A percentile compares a stretch with the other conserved stretches of the same genome.
phyloP scores from a whole-genome alignment of 805 yeast species.

The Barnettozyma populi region DNA sequence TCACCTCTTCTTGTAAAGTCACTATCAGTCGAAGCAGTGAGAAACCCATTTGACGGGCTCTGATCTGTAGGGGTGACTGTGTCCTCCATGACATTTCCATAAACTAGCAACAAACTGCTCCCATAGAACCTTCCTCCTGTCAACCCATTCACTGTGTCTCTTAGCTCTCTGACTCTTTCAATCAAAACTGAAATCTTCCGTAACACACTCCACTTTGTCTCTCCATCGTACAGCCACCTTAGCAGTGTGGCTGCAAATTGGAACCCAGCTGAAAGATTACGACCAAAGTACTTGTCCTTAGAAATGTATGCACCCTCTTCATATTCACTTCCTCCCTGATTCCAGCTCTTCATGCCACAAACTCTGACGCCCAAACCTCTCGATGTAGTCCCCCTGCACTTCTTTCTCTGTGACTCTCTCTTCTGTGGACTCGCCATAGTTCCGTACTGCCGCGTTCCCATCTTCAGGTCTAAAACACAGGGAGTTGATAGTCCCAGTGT shows the following conservation, averaged over 20 bases:
- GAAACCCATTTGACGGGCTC: neutral
- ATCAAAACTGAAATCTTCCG: constrained; percentile 65
- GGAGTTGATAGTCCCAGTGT: constrained; percentile 80
- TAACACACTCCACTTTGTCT: constrained; percentile 47
- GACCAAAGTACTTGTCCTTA: constrained; percentile 90
- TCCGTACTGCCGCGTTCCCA: constrained; percentile 99
- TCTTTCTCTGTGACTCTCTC: constrained; percentile 70
- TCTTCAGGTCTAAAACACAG: constrained; percentile 89
- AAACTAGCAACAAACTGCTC: constrained; percentile 80
- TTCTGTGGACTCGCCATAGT: constrained; percentile 78
- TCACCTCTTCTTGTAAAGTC: neutral
- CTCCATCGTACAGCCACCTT: constrained; percentile 78
- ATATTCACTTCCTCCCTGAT: constrained; percentile 26
- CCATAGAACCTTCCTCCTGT: constrained; percentile 88
- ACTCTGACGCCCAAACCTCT: constrained; percentile 81
- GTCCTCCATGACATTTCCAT: constrained; percentile 25
- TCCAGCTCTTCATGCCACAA: constrained; percentile 92
- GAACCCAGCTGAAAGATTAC: constrained; percentile 62
- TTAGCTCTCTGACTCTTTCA: constrained; percentile 52
- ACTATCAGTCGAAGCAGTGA: neutral
- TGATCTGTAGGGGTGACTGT: neutral
- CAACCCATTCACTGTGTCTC: constrained; percentile 47
- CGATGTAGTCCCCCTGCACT: constrained; percentile 80
- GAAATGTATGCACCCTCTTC: constrained; percentile 44
- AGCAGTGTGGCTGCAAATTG: constrained; percentile 73